Conservation (phyloP, 805 yeast genomes). For the Ogataea siamensis region DNA sequence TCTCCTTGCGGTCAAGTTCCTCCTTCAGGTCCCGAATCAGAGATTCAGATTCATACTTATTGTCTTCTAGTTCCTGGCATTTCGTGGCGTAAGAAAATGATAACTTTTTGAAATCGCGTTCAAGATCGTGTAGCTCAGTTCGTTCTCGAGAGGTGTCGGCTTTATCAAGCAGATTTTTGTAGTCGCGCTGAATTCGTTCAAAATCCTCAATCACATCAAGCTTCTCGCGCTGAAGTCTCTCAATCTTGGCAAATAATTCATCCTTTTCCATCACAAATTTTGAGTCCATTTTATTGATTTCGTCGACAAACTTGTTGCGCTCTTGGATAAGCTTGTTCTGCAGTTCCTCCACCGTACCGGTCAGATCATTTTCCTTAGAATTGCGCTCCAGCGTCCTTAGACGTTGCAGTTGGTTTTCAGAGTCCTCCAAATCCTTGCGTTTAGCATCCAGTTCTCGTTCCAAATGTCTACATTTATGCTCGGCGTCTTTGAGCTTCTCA, state of each 20-base stretch:
- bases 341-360: slow-evolving; percentile 10
- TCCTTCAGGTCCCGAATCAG: slow-evolving; percentile 11
- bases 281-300: slow-evolving; percentile 14
- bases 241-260: slow-evolving; percentile 34
- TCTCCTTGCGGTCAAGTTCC: slow-evolving; percentile 37
- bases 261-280: slow-evolving; percentile 31
- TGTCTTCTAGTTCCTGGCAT: slow-evolving; percentile 24
- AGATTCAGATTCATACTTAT: slow-evolving; percentile 16
- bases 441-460: slow-evolving; percentile 21
- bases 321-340: slow-evolving; percentile 15
- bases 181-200: slow-evolving; percentile 30
- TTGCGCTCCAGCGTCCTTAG: slow-evolving; percentile 22
- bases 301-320: slow-evolving; percentile 19
- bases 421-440: slow-evolving; percentile 2
- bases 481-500: slow-evolving; percentile 15
- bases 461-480: slow-evolving; percentile 14
- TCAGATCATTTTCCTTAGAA: slow-evolving; percentile 20
- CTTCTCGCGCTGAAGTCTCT: slow-evolving; percentile 37
- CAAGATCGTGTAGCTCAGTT: slow-evolving; percentile 27
- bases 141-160: slow-evolving; percentile 13
- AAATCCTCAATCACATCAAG: slow-evolving; percentile 37
- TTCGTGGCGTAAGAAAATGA: slow-evolving; percentile 34
- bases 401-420: slow-evolving; percentile 4
- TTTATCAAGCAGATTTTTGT: slow-evolving; percentile 11
- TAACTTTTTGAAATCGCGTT: slow-evolving; percentile 39